These are phyloP conservation scores for Balansia obtecta DNA, from an alignment of 2,329 filamentous ascomycete species.

Conservation along the genomic window DNA sequence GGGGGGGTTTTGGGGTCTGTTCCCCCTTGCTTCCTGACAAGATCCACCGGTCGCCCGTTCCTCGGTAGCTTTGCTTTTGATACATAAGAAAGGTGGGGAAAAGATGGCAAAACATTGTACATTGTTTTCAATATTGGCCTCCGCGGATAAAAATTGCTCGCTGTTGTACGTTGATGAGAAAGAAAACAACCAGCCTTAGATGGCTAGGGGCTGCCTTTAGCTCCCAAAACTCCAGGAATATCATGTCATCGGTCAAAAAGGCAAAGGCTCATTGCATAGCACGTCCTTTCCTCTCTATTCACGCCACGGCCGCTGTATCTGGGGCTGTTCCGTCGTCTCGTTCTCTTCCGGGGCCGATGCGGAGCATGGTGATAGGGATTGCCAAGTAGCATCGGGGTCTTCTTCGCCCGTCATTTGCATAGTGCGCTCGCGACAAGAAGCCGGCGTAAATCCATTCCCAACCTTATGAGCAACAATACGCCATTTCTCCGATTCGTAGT, in stretches of 20 bases:
- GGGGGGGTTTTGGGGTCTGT: not conserved
- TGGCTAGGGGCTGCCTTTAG: not conserved
- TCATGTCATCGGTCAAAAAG: not conserved
- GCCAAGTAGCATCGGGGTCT: constrained; percentile 33
- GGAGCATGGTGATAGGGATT: constrained; percentile 39
- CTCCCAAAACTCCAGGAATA: not conserved
- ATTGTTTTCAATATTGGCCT: not conserved
- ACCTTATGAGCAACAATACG: constrained; percentile 84
- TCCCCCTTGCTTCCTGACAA: not conserved
- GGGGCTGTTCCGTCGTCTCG: constrained; percentile 10
- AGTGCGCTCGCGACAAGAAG: constrained; percentile 73
- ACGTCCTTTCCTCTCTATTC: not conserved
- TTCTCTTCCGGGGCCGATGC: constrained; percentile 10
- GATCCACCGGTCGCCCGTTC: not conserved
- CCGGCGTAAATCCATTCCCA: constrained; percentile 77
- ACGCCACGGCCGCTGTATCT: constrained; percentile 11
- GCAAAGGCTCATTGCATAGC: not conserved
- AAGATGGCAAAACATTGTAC: not conserved
- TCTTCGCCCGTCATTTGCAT: constrained; percentile 44
- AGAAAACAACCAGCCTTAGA: not conserved
- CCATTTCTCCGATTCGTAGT: constrained; percentile 89
- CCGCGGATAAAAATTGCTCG: not conserved
- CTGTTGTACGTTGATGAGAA: not conserved
- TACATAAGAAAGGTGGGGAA: not conserved
- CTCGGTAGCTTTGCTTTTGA: not conserved